phyloP scores from a whole-genome alignment of 225 moss, liverwort and hornwort species.

The Pseudisothecium myosuroides region DNA sequence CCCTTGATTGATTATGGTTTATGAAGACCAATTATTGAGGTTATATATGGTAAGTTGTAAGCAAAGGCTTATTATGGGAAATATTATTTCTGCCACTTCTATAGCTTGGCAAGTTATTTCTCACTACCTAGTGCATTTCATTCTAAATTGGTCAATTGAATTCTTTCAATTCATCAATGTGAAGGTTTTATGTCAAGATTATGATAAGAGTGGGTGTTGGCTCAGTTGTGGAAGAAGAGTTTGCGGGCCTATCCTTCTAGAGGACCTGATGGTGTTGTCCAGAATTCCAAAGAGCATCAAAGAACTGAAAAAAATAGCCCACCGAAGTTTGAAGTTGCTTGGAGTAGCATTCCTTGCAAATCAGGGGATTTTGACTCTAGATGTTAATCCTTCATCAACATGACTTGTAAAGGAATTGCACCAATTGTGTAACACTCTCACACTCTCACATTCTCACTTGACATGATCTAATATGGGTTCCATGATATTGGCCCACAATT shows the following conservation, averaged over 20 bases:
- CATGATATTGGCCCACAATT: not conserved
- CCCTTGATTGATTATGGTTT: not conserved
- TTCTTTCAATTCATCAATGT: no score
- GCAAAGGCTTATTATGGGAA: accelerated
- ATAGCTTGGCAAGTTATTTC: no score
- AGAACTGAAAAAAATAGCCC: not conserved
- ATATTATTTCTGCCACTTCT: not conserved
- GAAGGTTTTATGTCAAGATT: not conserved
- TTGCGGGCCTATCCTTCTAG: not conserved
- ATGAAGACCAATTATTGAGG: not conserved
- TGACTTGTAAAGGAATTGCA: not conserved
- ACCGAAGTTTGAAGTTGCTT: not conserved
- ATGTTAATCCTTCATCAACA: not conserved
- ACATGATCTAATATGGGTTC: not conserved
- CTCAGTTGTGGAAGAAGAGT: slow-evolving; percentile 13
- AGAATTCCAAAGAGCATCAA: not conserved
- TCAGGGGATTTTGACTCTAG: not conserved
- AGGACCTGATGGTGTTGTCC: not conserved
- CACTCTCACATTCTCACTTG: accelerated
- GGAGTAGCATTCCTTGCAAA: slow-evolving; percentile 13
- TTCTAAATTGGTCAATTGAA: not conserved
- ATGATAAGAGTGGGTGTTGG: not conserved
- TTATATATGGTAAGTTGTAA: not conserved
- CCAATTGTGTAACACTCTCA: not conserved
- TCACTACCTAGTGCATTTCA: no score